Evolutionary conservation across 768 basidiomycete species (phyloP).

Genomic region (Tricholoma sp.): DNA sequence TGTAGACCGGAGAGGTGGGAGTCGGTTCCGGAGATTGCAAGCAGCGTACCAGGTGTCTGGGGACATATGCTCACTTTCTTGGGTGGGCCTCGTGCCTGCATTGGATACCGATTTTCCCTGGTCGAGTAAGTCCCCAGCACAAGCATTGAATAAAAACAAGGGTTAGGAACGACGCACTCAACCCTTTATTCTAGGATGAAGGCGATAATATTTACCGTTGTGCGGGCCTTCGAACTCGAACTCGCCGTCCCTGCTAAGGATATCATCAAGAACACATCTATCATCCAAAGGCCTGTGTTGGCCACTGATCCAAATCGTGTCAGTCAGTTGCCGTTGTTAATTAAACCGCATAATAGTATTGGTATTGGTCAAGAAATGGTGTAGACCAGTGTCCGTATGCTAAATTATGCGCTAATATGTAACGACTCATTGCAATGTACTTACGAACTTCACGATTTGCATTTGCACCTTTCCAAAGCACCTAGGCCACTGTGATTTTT

Average conservation of each 20-base stretch:
- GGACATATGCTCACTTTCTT: conserved; percentile 56
- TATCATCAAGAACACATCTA: conserved; percentile 25
- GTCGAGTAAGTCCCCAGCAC: conserved; percentile 30
- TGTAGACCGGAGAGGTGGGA: conserved; percentile 66
- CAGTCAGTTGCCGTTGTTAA: conserved; percentile 40
- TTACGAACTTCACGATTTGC: no score
- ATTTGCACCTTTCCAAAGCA: no score
- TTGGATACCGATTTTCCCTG: conserved; percentile 61
- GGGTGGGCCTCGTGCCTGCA: conserved; percentile 61
- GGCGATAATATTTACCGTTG: conserved; percentile 40
- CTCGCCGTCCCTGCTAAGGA: conserved; percentile 45
- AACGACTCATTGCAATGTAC: no score
- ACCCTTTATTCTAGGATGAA: conserved; percentile 25
- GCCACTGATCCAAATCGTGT: conserved; percentile 32
- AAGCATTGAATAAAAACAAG: not conserved
- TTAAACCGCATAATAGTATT: conserved; percentile 22
- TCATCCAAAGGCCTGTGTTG: conserved; percentile 40
- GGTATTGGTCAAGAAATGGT: not conserved
- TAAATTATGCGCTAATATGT: no score
- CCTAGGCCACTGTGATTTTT: no score
- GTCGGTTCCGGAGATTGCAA: conserved; percentile 36
- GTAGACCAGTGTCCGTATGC: not conserved
- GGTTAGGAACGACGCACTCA: not conserved
- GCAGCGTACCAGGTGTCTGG: conserved; percentile 53
- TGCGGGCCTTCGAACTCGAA: conserved; percentile 51